Evolutionary conservation across 441 rosid species (phyloP), one percentile per base, ranked within the genome.

Genomic region (Pelargonium myrrhifolium): DNA sequence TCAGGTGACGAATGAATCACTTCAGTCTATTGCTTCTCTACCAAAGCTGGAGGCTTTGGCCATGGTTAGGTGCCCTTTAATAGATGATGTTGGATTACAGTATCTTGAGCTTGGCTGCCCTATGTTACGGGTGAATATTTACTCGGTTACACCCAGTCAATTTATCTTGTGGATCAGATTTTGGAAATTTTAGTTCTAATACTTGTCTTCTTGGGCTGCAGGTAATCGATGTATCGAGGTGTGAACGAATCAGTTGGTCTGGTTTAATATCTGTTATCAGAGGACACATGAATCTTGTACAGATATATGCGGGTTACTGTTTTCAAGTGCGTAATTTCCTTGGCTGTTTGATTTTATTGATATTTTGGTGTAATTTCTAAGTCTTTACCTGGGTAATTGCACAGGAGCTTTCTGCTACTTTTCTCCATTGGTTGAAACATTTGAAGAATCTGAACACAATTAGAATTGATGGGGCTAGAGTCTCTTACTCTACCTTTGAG

Each of bases 211-310:
- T 45, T 66, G 70, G 53, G 49, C 21, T 53, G 35, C 81, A 90
- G 98, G 90, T 70, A 51, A 66, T 93, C 51, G 87, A 89, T 80
- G 77, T 89, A 20, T 84, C 96, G 0, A 93, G 98, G 76, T 90
- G 98, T 68, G 89, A 84, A 47, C 70, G 73, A 65, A 73, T 93
- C 75, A 85, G 78, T 72, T 80, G 83, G 5, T 78, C 79, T 42
- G 85, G 98, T 72, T 71, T 86, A 69, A 63, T 77, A 70, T 75
- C 83, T 69, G 65, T 87, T 9, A 67, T 86, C 65, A 77, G 78
- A 81, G 87, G 92, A 68, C 97, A 90, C 71, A 70, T 75, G 68
- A 71, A 74, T 71, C 81, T 93, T 59, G 75, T 65, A 71, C 83
- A 76, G 77, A 81, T 93, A 65, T 74, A 76, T 55, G 93, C 92